Percentiles rank a stretch among this genome's conserved stretches.
Evolutionary conservation across 2,329 filamentous ascomycete genomes (phyloP).

Genomic region (Stachybotrys chartarum): DNA sequence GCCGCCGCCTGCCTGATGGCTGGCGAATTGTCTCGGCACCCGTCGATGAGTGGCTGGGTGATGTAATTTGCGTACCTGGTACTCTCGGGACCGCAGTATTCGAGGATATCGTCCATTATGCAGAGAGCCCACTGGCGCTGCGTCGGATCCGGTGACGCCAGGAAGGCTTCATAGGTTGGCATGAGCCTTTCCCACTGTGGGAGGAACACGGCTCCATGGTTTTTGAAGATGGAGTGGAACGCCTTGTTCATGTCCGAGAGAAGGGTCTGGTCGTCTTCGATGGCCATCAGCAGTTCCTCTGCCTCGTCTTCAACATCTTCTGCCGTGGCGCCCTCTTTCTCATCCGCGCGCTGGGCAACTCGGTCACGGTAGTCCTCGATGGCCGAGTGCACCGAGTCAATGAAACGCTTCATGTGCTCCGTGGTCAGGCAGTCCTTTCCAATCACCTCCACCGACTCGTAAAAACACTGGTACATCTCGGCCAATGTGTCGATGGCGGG

Average conservation of each 20-base stretch:
- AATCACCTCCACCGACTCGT: slow-evolving; percentile 92
- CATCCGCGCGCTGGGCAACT: slow-evolving; percentile 75
- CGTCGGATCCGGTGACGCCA: slow-evolving; percentile 73
- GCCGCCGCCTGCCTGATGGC: slow-evolving; percentile 93
- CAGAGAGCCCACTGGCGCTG: slow-evolving; percentile 98
- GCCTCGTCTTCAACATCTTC: slow-evolving; percentile 88
- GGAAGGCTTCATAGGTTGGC: slow-evolving; percentile 77
- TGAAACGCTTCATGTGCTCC: slow-evolving; percentile 79
- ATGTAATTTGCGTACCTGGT: slow-evolving; percentile 84
- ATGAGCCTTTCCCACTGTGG: slow-evolving; percentile 82
- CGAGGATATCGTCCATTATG: slow-evolving; percentile 96
- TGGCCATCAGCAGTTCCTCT: slow-evolving; percentile 80
- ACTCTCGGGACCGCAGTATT: slow-evolving; percentile 88
- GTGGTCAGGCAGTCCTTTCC: slow-evolving; percentile 74
- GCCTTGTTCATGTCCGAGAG: slow-evolving; percentile 99
- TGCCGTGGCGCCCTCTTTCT: slow-evolving; percentile 62
- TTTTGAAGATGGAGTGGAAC: slow-evolving; percentile 98
- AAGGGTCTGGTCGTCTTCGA: slow-evolving; percentile 94
- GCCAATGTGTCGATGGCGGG: slow-evolving; percentile 93
- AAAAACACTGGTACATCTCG: slow-evolving; percentile 99
- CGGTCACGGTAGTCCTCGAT: slow-evolving; percentile 90
- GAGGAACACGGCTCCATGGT: slow-evolving; percentile 79
- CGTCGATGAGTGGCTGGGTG: slow-evolving; percentile 76
- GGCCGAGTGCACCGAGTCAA: slow-evolving; percentile 76
- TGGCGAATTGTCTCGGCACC: slow-evolving; percentile 77